phyloP scores from a whole-genome alignment of 2,329 filamentous ascomycete genomes.

The Venturiaceae sp. region DNA sequence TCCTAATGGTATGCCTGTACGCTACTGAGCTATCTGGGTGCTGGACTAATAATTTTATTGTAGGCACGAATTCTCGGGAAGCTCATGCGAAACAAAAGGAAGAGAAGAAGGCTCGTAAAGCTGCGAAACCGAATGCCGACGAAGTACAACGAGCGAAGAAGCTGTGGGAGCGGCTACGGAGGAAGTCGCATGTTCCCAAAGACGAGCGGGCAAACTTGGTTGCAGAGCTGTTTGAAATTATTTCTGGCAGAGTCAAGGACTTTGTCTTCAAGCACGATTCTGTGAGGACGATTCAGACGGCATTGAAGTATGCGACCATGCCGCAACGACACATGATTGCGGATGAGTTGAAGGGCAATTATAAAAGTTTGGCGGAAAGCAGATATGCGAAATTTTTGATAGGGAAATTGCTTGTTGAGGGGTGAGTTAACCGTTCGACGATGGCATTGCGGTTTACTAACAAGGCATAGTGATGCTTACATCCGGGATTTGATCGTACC shows the following conservation, averaged over 20 bases:
- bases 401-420: conserved; percentile 89
- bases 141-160: conserved; percentile 85
- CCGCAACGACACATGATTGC: conserved; percentile 83
- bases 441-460: conserved; percentile 1
- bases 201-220: conserved; percentile 84
- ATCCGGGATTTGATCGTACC: conserved; percentile 82
- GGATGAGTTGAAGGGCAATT: conserved; percentile 74
- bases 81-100: conserved; percentile 89
- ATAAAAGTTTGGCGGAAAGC: conserved; percentile 79
- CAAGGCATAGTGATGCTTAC: conserved; percentile 53
- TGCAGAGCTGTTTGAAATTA: conserved; percentile 80
- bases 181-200: conserved; percentile 86
- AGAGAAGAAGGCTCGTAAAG: conserved; percentile 78
- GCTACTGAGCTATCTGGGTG: not conserved
- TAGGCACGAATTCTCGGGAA: conserved; percentile 66
- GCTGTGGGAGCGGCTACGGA: conserved; percentile 86
- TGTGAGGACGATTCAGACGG: conserved; percentile 92
- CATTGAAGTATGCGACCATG: conserved; percentile 85
- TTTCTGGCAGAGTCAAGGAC: conserved; percentile 83
- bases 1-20: not conserved
- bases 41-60: not conserved
- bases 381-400: conserved; percentile 97
- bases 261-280: conserved; percentile 98
- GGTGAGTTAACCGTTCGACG: conserved; percentile 19
- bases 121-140: conserved; percentile 86